Conservation (phyloP, 805 yeast species). For the Debaryomyces maramus region DNA sequence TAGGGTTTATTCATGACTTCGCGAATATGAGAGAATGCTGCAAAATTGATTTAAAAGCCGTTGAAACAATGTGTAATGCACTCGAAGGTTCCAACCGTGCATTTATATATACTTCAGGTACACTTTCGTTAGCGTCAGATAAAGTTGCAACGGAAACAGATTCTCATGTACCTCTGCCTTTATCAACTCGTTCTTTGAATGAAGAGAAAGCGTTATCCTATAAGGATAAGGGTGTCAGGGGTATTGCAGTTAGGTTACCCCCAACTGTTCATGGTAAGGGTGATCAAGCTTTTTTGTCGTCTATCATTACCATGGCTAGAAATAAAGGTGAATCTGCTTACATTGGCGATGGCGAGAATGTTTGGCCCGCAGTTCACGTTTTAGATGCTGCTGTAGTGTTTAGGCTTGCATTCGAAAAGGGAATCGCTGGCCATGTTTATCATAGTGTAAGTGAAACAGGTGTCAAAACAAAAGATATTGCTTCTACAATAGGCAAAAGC, state of each 20-base stretch:
- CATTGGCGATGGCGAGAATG: slow-evolving; percentile 32
- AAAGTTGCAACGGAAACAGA: not conserved
- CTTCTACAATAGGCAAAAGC: slow-evolving; percentile 22
- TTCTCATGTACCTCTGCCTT: not conserved
- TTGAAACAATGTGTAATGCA: slow-evolving; percentile 25
- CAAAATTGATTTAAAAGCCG: slow-evolving; percentile 25
- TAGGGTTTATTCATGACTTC: slow-evolving; percentile 36
- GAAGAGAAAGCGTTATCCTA: slow-evolving; percentile 14
- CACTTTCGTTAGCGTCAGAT: slow-evolving; percentile 7
- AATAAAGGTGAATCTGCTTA: slow-evolving; percentile 30
- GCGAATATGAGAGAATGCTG: slow-evolving; percentile 14
- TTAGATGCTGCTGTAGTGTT: slow-evolving; percentile 32
- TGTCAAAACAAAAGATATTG: slow-evolving; percentile 22
- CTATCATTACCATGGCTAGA: slow-evolving; percentile 26
- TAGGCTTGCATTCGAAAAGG: slow-evolving; percentile 11
- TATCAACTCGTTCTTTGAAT: slow-evolving; percentile 4
- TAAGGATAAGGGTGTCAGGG: slow-evolving; percentile 24
- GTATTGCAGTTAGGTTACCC: slow-evolving; percentile 25
- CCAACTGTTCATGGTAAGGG: slow-evolving; percentile 35
- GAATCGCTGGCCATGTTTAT: slow-evolving; percentile 6
- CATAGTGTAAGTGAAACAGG: slow-evolving; percentile 17
- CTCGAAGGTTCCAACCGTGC: slow-evolving; percentile 27
- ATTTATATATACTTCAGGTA: slow-evolving; percentile 26
- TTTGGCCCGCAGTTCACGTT: slow-evolving; percentile 32
- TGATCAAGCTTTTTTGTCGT: slow-evolving; percentile 25